A percentile compares a stretch with the other conserved stretches of the same genome.
Conservation (phyloP, 1,284 basidiomycete genomes). For the Rhodotorula glutinis region DNA sequence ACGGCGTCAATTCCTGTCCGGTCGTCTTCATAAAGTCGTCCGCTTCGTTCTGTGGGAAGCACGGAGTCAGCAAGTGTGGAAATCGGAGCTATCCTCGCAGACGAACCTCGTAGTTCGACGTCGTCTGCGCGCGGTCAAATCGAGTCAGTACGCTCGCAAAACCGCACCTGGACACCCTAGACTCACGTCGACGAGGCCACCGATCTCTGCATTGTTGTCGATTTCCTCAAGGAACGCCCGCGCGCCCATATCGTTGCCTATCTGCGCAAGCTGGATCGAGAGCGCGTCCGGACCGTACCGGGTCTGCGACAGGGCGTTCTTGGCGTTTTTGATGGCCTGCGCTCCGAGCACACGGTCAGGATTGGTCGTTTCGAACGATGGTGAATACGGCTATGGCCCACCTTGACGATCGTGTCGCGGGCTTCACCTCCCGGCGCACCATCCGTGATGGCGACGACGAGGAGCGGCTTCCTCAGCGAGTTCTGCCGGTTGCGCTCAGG, state of each 20-base stretch:
- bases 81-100: no score
- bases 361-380: constrained; percentile 42
- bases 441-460: constrained; percentile 47
- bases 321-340: constrained; percentile 46
- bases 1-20: constrained; percentile 11
- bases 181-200: constrained; percentile 16
- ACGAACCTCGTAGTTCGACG: background rate
- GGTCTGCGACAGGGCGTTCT: constrained; percentile 47
- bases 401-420: constrained; percentile 35
- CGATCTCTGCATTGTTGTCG: constrained; percentile 47
- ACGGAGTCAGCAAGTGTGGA: no score
- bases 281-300: constrained; percentile 52
- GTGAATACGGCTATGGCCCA: constrained; percentile 43
- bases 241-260: constrained; percentile 49
- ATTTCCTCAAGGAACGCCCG: constrained; percentile 50
- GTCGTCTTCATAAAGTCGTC: constrained; percentile 14
- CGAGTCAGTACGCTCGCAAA: no score
- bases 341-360: no score
- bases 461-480: constrained; percentile 51
- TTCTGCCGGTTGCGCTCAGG: no score
- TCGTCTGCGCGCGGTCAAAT: background rate
- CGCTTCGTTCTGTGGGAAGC: constrained; percentile 6
- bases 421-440: constrained; percentile 17
- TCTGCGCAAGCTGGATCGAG: constrained; percentile 51
- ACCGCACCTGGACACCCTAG: background rate